Base-by-base conservation (phyloP, 2,329 filamentous ascomycete genomes). In the Alternaria triticimaculans region DNA sequence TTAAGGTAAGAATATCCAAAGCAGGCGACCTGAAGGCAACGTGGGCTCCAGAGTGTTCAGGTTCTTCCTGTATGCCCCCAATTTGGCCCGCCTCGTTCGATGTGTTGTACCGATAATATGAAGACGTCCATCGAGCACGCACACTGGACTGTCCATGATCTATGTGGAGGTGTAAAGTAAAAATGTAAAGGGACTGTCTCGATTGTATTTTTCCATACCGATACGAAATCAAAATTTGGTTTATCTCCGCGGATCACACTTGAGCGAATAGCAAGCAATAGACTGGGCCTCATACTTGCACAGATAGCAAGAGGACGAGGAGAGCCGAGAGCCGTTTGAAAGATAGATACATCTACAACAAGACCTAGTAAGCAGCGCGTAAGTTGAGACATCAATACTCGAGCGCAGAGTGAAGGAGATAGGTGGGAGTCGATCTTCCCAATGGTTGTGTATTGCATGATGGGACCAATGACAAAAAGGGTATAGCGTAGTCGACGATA, bases 381-480 rank as follows among this genome's bases (percentile, higher is more conserved):
- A 37, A 33, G 20, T 51, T 30, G 20, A 43, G 30, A 50, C 37
- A 41, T 18, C 9, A 5, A 46, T 33, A 30, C n/a, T 30, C 14
- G 28, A 53, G 49, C 37, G n/a, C 37, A 41, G 37, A 11, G 37
- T 41, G 15, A 11, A 30, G 15, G 6, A 20, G 33, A 26, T 28
- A 23, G n/a, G 7, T 26, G 25, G 5, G 14, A 23, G 18, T 46
- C 54, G 25, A 45, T 46, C 23, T 30, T 43, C 11, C 23, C 10
- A 20, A 55, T 25, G 46, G 33, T 23, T 45, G 53, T 37, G 50
- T 33, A 60, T 45, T 59, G 58, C 58, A 61, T 64, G 61, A 56
- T 56, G 54, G 54, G 28, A 33, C 50, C 41, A 50, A 23, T n/a
- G 7, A 26, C 55, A 9, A 53, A 64, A 64, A 25, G 58, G 61